phyloP scores from a whole-genome alignment of 2,329 filamentous ascomycete species.

The Alternaria atra region DNA sequence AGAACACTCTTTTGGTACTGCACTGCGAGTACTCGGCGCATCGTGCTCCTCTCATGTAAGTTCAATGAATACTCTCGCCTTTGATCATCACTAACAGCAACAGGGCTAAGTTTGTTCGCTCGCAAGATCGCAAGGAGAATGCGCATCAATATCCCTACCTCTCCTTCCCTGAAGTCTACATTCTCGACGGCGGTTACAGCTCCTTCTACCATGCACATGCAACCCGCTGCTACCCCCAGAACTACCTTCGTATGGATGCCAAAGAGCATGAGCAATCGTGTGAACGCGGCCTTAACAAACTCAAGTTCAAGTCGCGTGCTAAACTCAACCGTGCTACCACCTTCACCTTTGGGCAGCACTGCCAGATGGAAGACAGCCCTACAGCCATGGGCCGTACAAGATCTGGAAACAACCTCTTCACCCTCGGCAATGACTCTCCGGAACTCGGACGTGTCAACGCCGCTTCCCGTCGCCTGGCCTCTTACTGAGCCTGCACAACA shows the following conservation, averaged over 20 bases:
- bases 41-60: conserved; percentile 87
- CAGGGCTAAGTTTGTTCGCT: conserved; percentile 85
- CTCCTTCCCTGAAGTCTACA: conserved; percentile 97
- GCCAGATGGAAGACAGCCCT: conserved; percentile 70
- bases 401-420: conserved; percentile 43
- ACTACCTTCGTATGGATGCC: conserved; percentile 96
- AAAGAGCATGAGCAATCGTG: conserved; percentile 92
- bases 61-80: background rate
- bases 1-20: conserved; percentile 84
- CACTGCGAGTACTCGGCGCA: conserved; percentile 99
- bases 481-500: conserved; percentile 43
- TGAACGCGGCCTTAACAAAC: conserved; percentile 91
- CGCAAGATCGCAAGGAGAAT: conserved; percentile 86
- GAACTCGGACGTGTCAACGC: conserved; percentile 39
- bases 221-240: conserved; percentile 86
- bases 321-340: conserved; percentile 89
- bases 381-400: conserved; percentile 54
- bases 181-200: conserved; percentile 95
- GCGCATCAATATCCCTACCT: conserved; percentile 85
- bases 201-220: conserved; percentile 85
- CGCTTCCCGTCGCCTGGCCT: conserved; percentile 49
- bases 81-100: conserved; percentile 26
- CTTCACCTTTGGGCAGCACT: conserved; percentile 89
- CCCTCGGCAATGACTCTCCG: conserved; percentile 42
- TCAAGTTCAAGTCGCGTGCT: conserved; percentile 77